A percentile compares a stretch with the other conserved stretches of the same genome.
These are phyloP conservation scores for Aspergillus spinulosporus DNA, from an alignment of 2,329 filamentous ascomycete genomes.

Conservation along the genomic window DNA sequence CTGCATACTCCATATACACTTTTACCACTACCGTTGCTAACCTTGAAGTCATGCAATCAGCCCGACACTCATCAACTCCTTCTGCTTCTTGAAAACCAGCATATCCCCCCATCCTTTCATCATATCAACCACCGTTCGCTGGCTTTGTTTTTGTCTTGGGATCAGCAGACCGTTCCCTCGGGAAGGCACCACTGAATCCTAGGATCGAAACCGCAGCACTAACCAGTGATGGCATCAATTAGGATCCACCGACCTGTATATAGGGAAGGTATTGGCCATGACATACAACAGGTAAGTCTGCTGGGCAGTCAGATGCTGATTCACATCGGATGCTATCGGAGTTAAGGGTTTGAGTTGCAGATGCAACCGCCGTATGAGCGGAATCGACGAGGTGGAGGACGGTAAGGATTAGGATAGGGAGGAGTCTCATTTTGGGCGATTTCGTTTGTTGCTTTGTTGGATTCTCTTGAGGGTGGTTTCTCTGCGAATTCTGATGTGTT, in stretches of 20 bases:
- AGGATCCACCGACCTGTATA: not conserved
- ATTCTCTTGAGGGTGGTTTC: too few species aligned
- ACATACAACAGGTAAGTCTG: constrained; percentile 6
- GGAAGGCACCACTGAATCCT: constrained; percentile 53
- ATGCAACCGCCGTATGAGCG: too few species aligned
- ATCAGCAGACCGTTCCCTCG: constrained; percentile 42
- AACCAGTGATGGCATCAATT: not conserved
- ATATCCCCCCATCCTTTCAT: not conserved
- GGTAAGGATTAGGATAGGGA: too few species aligned
- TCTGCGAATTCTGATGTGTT: too few species aligned
- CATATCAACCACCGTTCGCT: not conserved
- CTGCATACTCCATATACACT: too few species aligned
- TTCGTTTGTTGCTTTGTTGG: too few species aligned
- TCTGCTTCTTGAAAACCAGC: not conserved
- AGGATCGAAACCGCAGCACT: constrained; percentile 11
- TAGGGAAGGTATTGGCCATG: not conserved
- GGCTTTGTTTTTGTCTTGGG: not conserved
- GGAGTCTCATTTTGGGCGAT: too few species aligned
- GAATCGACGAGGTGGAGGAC: too few species aligned
- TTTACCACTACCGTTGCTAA: too few species aligned
- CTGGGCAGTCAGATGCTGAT: constrained; percentile 3
- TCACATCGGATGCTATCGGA: not conserved
- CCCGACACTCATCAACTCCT: too few species aligned
- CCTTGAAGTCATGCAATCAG: too few species aligned
- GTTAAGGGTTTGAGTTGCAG: too few species aligned